Evolutionary conservation across 371 early-diverging fungal species (phyloP), one percentile per base, ranked within the genome.

Genomic region (Rhizopus arrhizus): DNA sequence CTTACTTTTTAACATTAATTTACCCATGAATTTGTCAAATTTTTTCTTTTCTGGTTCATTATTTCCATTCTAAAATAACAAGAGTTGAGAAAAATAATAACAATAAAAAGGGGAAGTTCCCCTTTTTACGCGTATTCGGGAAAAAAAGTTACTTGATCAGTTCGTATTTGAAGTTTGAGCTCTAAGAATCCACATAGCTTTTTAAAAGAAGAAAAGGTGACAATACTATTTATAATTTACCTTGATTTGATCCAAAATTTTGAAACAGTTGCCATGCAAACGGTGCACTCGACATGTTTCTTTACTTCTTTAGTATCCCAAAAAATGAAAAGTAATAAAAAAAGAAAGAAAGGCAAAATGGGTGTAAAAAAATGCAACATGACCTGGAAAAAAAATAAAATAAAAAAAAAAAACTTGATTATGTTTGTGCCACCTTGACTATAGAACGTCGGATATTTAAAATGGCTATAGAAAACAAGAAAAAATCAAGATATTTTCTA

Each of bases 21-120:
- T 70, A 22, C 74, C 74, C 74, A 74, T 74, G 31, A 74, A 74
- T 42, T 40, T 61, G 8, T 70, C 74, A 50, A 70, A 74, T 36
- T 68, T 74, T 50, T 59, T 47, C 34, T 45, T 53, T 6, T 35
- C 46, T 9, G 47, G 35, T 32, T 8, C 32, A 32, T 32, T 29
- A 11, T 49, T 13, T 13, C 3, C 32, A 12, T 8, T 8, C 31
- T 49, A 47, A 22, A 22, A 22, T 22, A 22, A 22, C 22, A 22
- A 22, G 22, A 22, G 22, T 22, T 22, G 22, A 22, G 22, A 22
- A 22, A 22, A 22, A 22, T 22, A 42, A 16, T n/a, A 22, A 22
- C 22, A 22, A 22, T 22, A 22, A 22, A 22, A 22, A 22, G 22
- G 22, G 22, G 22, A 22, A 22, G 22, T 22, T 22, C 22, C 22